Base-by-base conservation (phyloP, 1,284 basidiomycete genomes). In the Apiotrichum veenhuisii region DNA sequence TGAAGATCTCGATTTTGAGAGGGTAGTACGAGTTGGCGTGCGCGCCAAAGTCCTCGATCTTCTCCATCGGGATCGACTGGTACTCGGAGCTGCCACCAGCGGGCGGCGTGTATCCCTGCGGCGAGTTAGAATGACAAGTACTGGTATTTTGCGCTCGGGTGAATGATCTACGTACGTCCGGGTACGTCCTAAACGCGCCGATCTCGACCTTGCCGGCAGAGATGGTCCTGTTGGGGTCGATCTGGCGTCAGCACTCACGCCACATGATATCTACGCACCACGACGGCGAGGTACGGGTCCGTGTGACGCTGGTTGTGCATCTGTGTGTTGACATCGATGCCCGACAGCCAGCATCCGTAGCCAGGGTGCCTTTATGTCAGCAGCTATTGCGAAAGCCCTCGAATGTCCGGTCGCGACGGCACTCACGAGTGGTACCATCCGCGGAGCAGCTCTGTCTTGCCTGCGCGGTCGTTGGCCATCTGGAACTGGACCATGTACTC, bases 401-500 rank as follows among this genome's bases (percentile, higher is more conserved):
- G n/a, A n/a, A n/a, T n/a, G 43, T 2, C 7, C 8, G n/a, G 45
- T 52, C 26, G 49, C 55, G 41, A 40, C 20, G 43, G n/a, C 20
- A 62, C 71, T 57, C 37, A 76, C 45, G 92, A 96, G 74, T 98
- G 95, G 74, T 98, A 98, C 95, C 95, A 98, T n/a, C 95, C 95
- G 57, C 97, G 87, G 5, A 88, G 86, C 68, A 96, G 86, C 73
- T 98, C 95, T 20, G 86, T 76, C 59, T 92, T 83, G 15, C 85
- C 87, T 15, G 88, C 88, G 78, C 85, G 85, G 68, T 88, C 85
- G 65, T 87, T 88, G 25, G 84, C 84, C 59, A 87, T 82, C 47
- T 89, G 85, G 69, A 92, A 98, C 68, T 91, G 86, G 49, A 98
- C 93, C 95, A 98, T 98, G 80, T 95, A 98, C 78, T 98, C 96